These are phyloP conservation scores for Scutellaria baicalensis DNA, from an alignment of 257 asterid species.

Conservation along the genomic window DNA sequence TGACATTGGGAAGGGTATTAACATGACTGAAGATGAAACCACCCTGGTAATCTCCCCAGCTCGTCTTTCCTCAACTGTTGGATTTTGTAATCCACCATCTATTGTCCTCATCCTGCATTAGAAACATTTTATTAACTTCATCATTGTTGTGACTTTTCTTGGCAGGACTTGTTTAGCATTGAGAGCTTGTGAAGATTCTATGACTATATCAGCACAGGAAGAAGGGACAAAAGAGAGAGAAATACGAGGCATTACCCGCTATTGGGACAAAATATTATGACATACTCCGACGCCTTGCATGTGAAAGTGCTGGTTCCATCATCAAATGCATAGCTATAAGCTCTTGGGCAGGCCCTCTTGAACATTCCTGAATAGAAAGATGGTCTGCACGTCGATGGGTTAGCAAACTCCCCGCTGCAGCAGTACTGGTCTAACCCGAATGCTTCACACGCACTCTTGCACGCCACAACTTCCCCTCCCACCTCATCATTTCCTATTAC, in stretches of 20 bases:
- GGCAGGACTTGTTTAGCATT: constrained; percentile 1
- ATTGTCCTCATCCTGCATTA: constrained; percentile 40
- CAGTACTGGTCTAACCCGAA: constrained; percentile 69
- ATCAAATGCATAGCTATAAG: constrained; percentile 74
- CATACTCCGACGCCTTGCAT: constrained; percentile 60
- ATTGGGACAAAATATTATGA: constrained; percentile 45
- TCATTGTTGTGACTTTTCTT: neutral
- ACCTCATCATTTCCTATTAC: constrained; percentile 46
- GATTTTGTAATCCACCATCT: constrained; percentile 30
- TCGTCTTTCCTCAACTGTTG: constrained; percentile 29
- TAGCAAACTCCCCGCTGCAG: constrained; percentile 81
- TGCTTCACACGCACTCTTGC: constrained; percentile 85
- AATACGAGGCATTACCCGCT: constrained; percentile 29
- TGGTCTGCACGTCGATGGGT: constrained; percentile 70
- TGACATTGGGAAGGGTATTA: constrained; percentile 23
- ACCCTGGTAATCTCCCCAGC: constrained; percentile 14
- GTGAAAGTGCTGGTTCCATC: constrained; percentile 88
- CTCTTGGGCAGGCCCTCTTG: constrained; percentile 69
- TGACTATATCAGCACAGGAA: too few relatives aligned
- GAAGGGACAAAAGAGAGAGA: neutral
- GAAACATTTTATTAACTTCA: constrained; percentile 1
- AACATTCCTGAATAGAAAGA: constrained; percentile 68
- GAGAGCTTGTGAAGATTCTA: neutral
- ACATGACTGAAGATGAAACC: constrained; percentile 27
- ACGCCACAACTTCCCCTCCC: constrained; percentile 61